phyloP scores from a whole-genome alignment of 768 basidiomycete genomes.

The Suillus ampliporus region DNA sequence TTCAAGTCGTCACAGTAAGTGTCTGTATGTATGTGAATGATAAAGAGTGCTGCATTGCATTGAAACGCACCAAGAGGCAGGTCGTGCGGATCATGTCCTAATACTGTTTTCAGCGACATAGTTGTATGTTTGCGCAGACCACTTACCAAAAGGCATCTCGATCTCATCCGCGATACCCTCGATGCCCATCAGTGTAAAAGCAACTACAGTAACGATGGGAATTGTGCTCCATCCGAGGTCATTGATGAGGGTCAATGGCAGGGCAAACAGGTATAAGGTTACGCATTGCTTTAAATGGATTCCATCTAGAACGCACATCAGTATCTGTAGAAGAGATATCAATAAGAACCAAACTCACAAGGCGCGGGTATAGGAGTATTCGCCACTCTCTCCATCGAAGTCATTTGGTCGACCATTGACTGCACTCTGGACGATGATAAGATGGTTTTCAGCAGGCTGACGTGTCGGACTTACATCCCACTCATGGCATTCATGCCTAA shows the following conservation, averaged over 20 bases:
- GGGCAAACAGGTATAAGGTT: conserved; percentile 88
- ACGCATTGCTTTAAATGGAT: conserved; percentile 96
- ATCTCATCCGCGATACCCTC: conserved; percentile 96
- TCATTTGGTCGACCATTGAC: conserved; percentile 84
- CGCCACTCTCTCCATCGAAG: conserved; percentile 88
- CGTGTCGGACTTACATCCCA: conserved; percentile 51
- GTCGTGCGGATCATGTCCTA: conserved; percentile 68
- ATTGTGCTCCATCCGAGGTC: conserved; percentile 86
- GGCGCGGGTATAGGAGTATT: conserved; percentile 85
- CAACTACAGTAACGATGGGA: conserved; percentile 84
- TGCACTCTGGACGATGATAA: conserved; percentile 56
- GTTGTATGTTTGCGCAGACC: not conserved
- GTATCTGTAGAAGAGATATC: conserved; percentile 8
- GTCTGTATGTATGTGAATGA: conserved; percentile 47
- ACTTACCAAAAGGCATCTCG: conserved; percentile 90
- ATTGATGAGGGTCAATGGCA: conserved; percentile 85
- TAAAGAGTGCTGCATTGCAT: not conserved
- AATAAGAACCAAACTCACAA: conserved; percentile 48
- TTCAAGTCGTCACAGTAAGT: conserved; percentile 86
- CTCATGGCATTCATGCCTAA: conserved; percentile 81
- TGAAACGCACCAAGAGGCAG: conserved; percentile 70
- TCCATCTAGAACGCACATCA: conserved; percentile 56
- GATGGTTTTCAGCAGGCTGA: conserved; percentile 4
- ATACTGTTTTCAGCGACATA: conserved; percentile 15
- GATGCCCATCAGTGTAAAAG: conserved; percentile 93